These are phyloP conservation scores for Cucurbita argyrosperma DNA, from an alignment of 306 rosid species.

Conservation along the genomic window DNA sequence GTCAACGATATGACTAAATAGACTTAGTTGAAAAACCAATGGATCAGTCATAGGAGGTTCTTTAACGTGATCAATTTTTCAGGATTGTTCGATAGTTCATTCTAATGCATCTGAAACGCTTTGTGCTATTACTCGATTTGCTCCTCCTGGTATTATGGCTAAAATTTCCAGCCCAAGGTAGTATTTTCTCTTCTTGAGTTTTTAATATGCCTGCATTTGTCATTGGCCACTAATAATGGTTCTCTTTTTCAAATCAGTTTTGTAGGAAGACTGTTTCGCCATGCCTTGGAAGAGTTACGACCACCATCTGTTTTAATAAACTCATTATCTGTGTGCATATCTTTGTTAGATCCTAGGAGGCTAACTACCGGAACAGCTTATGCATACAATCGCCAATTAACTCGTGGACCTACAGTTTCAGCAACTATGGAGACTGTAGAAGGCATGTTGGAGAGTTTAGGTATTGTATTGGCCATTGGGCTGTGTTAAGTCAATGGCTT, in stretches of 20 bases:
- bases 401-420: slow-evolving; percentile 39
- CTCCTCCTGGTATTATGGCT: slow-evolving; percentile 79
- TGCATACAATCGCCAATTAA: slow-evolving; percentile 57
- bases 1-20: background rate
- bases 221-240: slow-evolving; percentile 2
- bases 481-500: background rate
- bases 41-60: background rate
- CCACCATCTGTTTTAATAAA: slow-evolving; percentile 89
- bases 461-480: slow-evolving; percentile 19
- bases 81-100: slow-evolving; percentile 96
- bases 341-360: slow-evolving; percentile 89
- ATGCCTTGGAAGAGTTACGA: slow-evolving; percentile 83
- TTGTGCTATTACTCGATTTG: slow-evolving; percentile 84
- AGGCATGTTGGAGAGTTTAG: slow-evolving; percentile 94
- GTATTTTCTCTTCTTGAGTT: background rate
- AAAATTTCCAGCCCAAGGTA: slow-evolving; percentile 87
- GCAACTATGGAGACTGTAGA: slow-evolving; percentile 87
- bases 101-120: slow-evolving; percentile 93
- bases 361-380: slow-evolving; percentile 48
- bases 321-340: slow-evolving; percentile 84
- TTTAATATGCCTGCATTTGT: background rate
- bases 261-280: slow-evolving; percentile 75
- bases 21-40: background rate
- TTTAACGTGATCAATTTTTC: slow-evolving; percentile 18
- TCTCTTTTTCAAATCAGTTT: slow-evolving; percentile 38